phyloP scores from a whole-genome alignment of 2,329 filamentous ascomycete species.

The Fusarium begoniae region DNA sequence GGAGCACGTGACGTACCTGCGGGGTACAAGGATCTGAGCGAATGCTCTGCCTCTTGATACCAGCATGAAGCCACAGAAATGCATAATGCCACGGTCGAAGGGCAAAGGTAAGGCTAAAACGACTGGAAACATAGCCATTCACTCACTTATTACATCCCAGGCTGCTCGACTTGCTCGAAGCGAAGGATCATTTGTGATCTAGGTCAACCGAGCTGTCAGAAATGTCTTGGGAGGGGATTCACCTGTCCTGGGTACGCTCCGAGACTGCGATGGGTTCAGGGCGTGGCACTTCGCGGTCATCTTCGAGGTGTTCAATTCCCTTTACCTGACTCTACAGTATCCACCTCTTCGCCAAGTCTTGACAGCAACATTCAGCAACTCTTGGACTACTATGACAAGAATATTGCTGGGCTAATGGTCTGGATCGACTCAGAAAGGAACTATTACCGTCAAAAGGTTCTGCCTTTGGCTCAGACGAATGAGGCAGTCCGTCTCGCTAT shows the following conservation, averaged over 20 bases:
- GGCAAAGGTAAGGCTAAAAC: accelerated
- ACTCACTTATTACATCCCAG: accelerated
- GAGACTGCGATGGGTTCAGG: neutral
- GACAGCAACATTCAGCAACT: neutral
- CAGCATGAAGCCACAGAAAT: accelerated
- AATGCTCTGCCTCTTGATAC: accelerated
- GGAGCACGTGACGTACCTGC: neutral
- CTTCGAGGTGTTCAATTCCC: neutral
- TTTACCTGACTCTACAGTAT: accelerated
- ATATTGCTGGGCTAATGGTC: neutral
- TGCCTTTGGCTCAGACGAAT: neutral
- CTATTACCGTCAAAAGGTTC: neutral
- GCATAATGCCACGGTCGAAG: neutral
- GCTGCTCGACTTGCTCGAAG: accelerated
- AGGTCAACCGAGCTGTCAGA: neutral
- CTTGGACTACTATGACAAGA: neutral
- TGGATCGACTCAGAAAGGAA: neutral
- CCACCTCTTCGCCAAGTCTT: accelerated
- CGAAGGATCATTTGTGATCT: neutral
- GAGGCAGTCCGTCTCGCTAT: neutral
- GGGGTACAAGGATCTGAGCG: accelerated
- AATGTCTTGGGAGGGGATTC: neutral
- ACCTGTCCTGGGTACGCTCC: neutral
- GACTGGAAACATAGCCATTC: accelerated
- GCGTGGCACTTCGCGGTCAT: neutral